Evolutionary conservation across 495 filamentous ascomycete genomes (phyloP).

Genomic region (Penicillium fimorum): DNA sequence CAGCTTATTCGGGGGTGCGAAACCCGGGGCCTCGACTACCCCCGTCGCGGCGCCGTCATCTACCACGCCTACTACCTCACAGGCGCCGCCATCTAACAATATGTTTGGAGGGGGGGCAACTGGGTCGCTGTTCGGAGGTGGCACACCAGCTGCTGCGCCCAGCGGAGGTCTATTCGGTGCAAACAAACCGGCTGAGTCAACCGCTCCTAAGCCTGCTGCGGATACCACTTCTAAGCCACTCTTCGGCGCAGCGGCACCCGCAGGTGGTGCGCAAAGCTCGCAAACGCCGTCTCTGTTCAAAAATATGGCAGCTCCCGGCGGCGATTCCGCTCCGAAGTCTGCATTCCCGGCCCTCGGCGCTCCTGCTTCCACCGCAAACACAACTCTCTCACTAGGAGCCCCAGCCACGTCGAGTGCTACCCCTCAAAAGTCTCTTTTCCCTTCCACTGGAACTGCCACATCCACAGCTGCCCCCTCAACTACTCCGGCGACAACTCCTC

Average conservation of each 20-base stretch:
- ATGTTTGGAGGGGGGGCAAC: conserved; percentile 33
- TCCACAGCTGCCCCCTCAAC: conserved; percentile 39
- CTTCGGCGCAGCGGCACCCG: conserved; percentile 29
- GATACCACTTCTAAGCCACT: conserved; percentile 26
- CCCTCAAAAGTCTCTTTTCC: conserved; percentile 44
- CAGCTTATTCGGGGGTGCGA: conserved; percentile 34
- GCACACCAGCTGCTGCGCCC: conserved; percentile 26
- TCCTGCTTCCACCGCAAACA: conserved; percentile 22
- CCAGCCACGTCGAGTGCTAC: conserved; percentile 35
- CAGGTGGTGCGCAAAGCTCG: conserved; percentile 16
- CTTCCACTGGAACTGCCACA: conserved; percentile 33
- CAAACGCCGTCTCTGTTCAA: conserved; percentile 38
- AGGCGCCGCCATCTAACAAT: conserved; percentile 31
- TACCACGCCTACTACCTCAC: conserved; percentile 30
- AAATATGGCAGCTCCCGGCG: conserved; percentile 31
- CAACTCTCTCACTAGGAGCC: conserved; percentile 29
- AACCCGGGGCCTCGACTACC: conserved; percentile 24
- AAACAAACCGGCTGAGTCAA: conserved; percentile 41
- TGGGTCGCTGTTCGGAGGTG: conserved; percentile 35
- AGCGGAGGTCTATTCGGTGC: conserved; percentile 43
- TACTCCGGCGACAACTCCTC: conserved; percentile 39
- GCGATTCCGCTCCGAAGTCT: conserved; percentile 31
- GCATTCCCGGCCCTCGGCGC: conserved; percentile 31
- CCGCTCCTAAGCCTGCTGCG: conserved; percentile 35
- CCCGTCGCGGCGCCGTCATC: conserved; percentile 26